Conservation (phyloP, 768 basidiomycete genomes). For the Lactifluus hygrophoroides region DNA sequence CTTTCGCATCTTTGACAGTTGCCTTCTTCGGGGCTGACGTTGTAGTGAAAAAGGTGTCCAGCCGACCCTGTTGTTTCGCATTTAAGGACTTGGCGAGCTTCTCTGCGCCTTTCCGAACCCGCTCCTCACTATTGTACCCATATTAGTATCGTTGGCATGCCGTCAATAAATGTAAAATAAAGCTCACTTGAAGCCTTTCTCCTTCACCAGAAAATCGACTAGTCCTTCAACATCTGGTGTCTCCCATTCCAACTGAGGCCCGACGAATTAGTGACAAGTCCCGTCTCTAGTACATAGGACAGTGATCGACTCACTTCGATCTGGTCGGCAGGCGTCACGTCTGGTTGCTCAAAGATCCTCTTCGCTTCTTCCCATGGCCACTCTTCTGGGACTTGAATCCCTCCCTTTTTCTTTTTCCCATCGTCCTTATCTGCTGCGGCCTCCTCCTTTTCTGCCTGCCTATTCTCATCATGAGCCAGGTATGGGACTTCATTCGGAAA, state of each 20-base stretch:
- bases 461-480: slow-evolving; percentile 23
- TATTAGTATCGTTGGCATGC: background rate
- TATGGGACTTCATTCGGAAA: background rate
- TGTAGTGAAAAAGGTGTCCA: slow-evolving; percentile 91
- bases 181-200: slow-evolving; percentile 92
- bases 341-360: slow-evolving; percentile 80
- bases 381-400: slow-evolving; percentile 76
- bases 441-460: slow-evolving; percentile 36
- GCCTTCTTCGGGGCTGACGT: slow-evolving; percentile 44
- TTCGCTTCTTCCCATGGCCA: slow-evolving; percentile 98
- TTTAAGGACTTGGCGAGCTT: slow-evolving; percentile 82
- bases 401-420: slow-evolving; percentile 68
- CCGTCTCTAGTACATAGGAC: background rate
- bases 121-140: slow-evolving; percentile 65
- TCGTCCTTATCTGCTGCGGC: slow-evolving; percentile 31
- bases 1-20: slow-evolving; percentile 32
- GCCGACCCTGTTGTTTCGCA: slow-evolving; percentile 90
- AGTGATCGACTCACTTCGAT: slow-evolving; percentile 52
- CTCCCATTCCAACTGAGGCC: slow-evolving; percentile 81
- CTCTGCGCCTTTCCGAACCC: slow-evolving; percentile 90
- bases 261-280: background rate
- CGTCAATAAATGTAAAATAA: background rate
- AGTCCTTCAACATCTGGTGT: slow-evolving; percentile 88
- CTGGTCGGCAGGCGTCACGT: slow-evolving; percentile 79
- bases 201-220: slow-evolving; percentile 84